phyloP scores from a whole-genome alignment of 169 alveolate genomes.

The Theileria orientalis region DNA sequence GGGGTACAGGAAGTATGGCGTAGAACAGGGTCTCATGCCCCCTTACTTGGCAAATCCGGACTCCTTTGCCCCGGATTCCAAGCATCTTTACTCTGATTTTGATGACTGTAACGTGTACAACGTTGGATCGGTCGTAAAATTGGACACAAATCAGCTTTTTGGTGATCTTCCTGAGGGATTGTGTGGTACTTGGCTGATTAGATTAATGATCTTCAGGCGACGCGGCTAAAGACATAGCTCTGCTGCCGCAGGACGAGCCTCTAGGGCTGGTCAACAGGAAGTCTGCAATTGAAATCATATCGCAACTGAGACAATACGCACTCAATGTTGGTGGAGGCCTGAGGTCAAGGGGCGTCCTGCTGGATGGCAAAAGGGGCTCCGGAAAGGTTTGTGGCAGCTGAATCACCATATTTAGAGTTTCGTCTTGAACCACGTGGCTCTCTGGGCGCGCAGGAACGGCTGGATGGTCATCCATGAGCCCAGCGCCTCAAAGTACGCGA shows the following conservation, averaged over 20 bases:
- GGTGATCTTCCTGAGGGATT: conserved; percentile 55
- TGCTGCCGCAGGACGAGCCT: conserved; percentile 62
- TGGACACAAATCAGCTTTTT: conserved; percentile 27
- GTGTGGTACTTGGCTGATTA: conserved; percentile 33
- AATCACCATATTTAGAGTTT: conserved; percentile 43
- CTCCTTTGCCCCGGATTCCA: conserved; percentile 29
- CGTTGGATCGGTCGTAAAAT: conserved; percentile 39
- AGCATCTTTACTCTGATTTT: conserved; percentile 24
- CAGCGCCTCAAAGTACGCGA: conserved; percentile 66
- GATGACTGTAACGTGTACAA: conserved; percentile 28
- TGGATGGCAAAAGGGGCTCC: conserved; percentile 79
- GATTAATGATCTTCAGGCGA: conserved; percentile 42
- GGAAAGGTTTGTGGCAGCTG: conserved; percentile 63
- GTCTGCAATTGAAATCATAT: conserved; percentile 56
- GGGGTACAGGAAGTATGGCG: conserved; percentile 62
- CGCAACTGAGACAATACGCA: conserved; percentile 63
- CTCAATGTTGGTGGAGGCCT: neutral
- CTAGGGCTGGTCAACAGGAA: conserved; percentile 60
- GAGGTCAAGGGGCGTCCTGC: conserved; percentile 48
- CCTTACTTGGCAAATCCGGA: conserved; percentile 41
- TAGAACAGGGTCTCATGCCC: conserved; percentile 47
- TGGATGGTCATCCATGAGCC: conserved; percentile 78
- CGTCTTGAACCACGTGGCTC: conserved; percentile 67
- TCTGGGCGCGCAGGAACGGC: conserved; percentile 75
- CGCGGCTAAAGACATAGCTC: conserved; percentile 42